Evolutionary conservation across 805 yeast genomes (phyloP), one percentile per base, ranked within the genome.

Genomic region (Trichomonascus vanleenenianus): DNA sequence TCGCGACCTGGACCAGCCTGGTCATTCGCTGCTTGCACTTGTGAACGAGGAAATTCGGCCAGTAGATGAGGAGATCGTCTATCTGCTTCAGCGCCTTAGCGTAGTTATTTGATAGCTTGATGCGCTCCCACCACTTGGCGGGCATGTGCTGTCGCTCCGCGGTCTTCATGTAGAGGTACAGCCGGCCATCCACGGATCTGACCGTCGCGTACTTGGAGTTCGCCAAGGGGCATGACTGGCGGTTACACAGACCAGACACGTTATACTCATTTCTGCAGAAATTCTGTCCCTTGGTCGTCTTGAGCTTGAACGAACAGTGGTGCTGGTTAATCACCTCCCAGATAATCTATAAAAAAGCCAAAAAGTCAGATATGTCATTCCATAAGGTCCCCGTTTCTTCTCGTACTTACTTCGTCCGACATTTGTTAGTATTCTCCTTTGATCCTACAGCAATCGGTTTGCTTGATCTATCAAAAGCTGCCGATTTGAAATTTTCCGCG

Each of bases 131-230:
- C 63, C 86, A 70, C 57, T 84, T 83, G 38, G 85, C 79, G 11
- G 99, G 99, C 52, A 88, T 85, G 62, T 93, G 97, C 16, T 95
- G 94, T 68, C 99, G 80, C 70, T 93, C 99, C 1, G 94, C 95
- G 1, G 97, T 93, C 64, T 93, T 93, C 87, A 93, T 93, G 67
- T 93, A 93, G 4, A 64, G 50, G 39, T 61, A 64, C 32, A 62
- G 55, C 40, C 58, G 50, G 25, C 68, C 68, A 40, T 63, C 59
- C 16, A 64, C 58, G 46, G 45, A 52, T 34, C 66, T 55, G 15
- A 64, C 67, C 1, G 68, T 62, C 27, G 68, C 67, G 43, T 64
- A 64, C 45, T 56, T 61, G n/a, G 68, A 52, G 45, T 64, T 93
- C 20, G 99, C 99, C 50, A 93, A 70, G 1, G 99, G 99, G 64